These are phyloP conservation scores for Suhomyces wounanorum DNA, from an alignment of 1,139 yeast genomes.

Conservation along the genomic window DNA sequence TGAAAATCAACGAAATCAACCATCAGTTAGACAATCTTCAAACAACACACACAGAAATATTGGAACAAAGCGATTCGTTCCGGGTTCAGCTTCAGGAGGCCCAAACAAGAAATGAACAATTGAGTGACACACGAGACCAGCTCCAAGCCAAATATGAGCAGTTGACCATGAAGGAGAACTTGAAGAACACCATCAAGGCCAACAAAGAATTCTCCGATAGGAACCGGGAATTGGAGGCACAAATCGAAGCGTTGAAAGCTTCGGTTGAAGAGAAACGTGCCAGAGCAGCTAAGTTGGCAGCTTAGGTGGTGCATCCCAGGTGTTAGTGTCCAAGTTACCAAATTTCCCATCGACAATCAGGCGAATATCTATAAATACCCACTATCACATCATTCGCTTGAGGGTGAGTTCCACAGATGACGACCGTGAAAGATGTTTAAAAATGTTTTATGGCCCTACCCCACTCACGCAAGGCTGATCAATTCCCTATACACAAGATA, in stretches of 20 bases:
- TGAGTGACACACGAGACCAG: conserved; percentile 21
- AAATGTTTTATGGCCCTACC: too few species aligned
- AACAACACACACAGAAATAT: conserved; percentile 43
- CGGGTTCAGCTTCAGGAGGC: conserved; percentile 30
- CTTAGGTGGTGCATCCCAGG: not conserved
- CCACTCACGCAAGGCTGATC: too few species aligned
- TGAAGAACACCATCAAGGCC: conserved; percentile 48
- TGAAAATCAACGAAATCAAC: conserved; percentile 31
- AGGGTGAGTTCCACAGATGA: too few species aligned
- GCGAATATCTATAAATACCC: too few species aligned
- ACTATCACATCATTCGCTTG: too few species aligned
- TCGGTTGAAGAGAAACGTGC: conserved; percentile 19
- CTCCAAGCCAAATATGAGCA: conserved; percentile 36
- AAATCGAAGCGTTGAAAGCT: conserved; percentile 27
- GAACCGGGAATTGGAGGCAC: conserved; percentile 40
- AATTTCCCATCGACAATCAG: too few species aligned
- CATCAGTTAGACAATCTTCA: conserved; percentile 35
- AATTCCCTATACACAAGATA: too few species aligned
- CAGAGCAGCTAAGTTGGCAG: conserved; percentile 15
- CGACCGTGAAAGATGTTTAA: too few species aligned
- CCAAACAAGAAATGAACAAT: conserved; percentile 21
- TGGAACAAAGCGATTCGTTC: conserved; percentile 37
- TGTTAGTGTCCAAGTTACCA: too few species aligned
- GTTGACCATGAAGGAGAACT: conserved; percentile 48
- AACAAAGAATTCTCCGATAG: conserved; percentile 43